phyloP scores from a whole-genome alignment of 2,329 filamentous ascomycete species.

The Pseudopithomyces maydicus region DNA sequence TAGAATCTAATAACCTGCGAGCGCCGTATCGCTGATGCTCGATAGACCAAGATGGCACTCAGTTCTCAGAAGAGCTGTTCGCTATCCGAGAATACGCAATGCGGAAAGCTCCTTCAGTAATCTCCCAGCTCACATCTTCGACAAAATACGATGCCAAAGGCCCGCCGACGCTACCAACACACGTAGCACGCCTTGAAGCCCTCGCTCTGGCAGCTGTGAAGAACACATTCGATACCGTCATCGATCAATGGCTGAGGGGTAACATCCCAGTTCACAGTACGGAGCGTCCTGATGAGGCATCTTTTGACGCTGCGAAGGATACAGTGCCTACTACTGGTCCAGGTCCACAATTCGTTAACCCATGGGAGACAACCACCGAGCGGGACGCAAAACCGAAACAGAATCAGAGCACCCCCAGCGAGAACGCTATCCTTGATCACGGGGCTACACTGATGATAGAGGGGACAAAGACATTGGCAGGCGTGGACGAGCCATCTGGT shows the following conservation, averaged over 20 bases:
- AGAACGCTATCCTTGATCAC: not conserved
- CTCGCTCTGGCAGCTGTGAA: not conserved
- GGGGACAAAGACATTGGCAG: not conserved
- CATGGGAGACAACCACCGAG: not conserved
- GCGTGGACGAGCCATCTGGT: not conserved
- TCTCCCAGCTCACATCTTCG: slow-evolving; percentile 11
- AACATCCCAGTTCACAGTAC: not conserved
- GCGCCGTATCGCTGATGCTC: not conserved
- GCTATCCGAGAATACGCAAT: not conserved
- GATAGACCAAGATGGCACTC: not conserved
- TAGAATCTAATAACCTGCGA: not conserved
- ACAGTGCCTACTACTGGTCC: not conserved
- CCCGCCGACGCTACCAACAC: not conserved
- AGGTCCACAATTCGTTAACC: not conserved
- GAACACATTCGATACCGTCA: not conserved
- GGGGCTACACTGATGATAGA: not conserved
- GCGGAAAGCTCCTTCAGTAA: not conserved
- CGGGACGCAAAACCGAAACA: not conserved
- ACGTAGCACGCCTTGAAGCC: not conserved
- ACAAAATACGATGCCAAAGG: not conserved
- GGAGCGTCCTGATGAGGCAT: not conserved
- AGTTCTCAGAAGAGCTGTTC: slow-evolving; percentile 7
- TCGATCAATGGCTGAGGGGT: not conserved
- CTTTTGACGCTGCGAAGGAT: not conserved
- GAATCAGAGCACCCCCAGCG: not conserved